These are phyloP conservation scores for Xylaria sp. DNA, from an alignment of 2,329 filamentous ascomycete species.

Conservation along the genomic window DNA sequence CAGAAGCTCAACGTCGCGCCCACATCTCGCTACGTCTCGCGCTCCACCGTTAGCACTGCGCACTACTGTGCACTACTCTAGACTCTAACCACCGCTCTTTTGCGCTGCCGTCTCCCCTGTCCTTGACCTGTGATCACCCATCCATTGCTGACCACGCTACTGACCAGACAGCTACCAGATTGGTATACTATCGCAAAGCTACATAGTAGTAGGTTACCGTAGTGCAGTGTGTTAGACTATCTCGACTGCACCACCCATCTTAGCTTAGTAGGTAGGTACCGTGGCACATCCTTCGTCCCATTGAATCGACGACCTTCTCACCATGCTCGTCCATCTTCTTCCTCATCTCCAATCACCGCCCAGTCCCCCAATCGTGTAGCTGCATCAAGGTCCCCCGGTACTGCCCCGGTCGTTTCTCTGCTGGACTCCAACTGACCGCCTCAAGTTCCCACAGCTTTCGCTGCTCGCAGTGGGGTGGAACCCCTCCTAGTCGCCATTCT, in stretches of 20 bases:
- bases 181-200: no score
- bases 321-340: slow-evolving; percentile 7
- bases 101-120: slow-evolving; percentile 32
- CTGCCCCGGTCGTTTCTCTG: slow-evolving; percentile 10
- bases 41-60: not conserved
- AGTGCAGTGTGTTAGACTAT: no score
- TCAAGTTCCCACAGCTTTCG: slow-evolving; percentile 32
- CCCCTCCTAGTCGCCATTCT: slow-evolving; percentile 7
- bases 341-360: not conserved
- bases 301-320: slow-evolving; percentile 13
- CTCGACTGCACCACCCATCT: no score
- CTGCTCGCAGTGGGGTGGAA: slow-evolving; percentile 28
- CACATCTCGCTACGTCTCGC: slow-evolving; percentile 9
- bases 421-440: slow-evolving; percentile 40
- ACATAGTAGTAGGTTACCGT: not conserved
- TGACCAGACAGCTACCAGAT: no score
- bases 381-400: slow-evolving; percentile 15
- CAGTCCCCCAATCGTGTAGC: not conserved
- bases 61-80: slow-evolving; percentile 7
- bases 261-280: not conserved
- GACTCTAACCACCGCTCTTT: slow-evolving; percentile 20
- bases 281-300: not conserved
- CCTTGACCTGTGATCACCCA: slow-evolving; percentile 19
- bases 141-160: no score
- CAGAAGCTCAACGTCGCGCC: slow-evolving; percentile 25